Percentiles rank a stretch among this genome's conserved stretches.
Conservation (phyloP, 345 rosid species). For the Luvunga scandens region DNA sequence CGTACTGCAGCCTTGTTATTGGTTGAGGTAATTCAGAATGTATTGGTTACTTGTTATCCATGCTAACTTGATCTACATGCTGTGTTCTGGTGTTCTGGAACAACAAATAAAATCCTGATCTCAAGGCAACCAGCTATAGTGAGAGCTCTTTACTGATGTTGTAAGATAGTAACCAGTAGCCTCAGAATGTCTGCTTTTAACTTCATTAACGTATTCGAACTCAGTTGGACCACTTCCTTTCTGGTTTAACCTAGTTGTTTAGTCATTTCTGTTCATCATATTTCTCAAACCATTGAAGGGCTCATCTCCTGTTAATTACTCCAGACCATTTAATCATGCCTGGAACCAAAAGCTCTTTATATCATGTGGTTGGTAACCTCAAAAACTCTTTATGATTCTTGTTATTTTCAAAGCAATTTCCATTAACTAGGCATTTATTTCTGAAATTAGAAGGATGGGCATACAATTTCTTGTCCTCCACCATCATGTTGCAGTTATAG, state of each 20-base stretch:
- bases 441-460: neutral
- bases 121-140: neutral
- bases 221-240: neutral
- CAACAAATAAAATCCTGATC: neutral
- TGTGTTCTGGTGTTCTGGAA: neutral
- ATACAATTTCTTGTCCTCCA: neutral
- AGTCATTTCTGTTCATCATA: neutral
- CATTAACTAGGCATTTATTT: neutral
- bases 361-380: neutral
- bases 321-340: neutral
- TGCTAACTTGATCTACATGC: neutral
- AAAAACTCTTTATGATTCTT: neutral
- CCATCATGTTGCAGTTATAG: neutral
- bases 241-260: neutral
- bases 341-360: neutral
- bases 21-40: slow-evolving; percentile 53
- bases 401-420: neutral
- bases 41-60: neutral
- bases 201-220: neutral
- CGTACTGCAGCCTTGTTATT: slow-evolving; percentile 67
- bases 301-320: neutral
- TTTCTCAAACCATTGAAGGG: neutral
- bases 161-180: neutral
- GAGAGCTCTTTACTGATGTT: neutral
- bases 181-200: neutral